Percentiles rank a stretch among this genome's conserved stretches.
These are phyloP conservation scores for Xerophyta viscosa DNA, from an alignment of 106 monocot genomes.

Conservation along the genomic window DNA sequence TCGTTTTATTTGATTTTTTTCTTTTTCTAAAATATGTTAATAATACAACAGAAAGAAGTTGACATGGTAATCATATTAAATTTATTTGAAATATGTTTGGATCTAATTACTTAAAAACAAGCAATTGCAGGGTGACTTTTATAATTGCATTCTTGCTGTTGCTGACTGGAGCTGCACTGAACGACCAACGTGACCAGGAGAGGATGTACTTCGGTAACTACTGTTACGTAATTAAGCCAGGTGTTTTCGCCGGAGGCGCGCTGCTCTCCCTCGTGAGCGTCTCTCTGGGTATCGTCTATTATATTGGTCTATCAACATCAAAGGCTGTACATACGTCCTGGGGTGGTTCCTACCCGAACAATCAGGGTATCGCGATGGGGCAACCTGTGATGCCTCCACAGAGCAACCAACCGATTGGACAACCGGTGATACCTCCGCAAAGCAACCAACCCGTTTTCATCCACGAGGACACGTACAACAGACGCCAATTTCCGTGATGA, in stretches of 20 bases:
- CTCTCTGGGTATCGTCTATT: slow-evolving; percentile 41
- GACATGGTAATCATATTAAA: too few relatives aligned
- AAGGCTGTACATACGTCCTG: slow-evolving; percentile 9
- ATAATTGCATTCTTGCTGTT: slow-evolving; percentile 66
- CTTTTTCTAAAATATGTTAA: too few relatives aligned
- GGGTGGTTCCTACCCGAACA: slow-evolving; percentile 10
- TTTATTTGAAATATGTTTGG: too few relatives aligned
- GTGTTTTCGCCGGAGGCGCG: slow-evolving; percentile 61
- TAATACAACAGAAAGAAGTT: too few relatives aligned
- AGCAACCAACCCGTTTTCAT: slow-evolving; percentile 52
- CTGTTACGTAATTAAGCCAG: slow-evolving; percentile 76
- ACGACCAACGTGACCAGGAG: slow-evolving; percentile 39
- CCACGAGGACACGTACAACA: slow-evolving; percentile 52
- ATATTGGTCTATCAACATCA: slow-evolving; percentile 26
- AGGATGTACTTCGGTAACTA: slow-evolving; percentile 49
- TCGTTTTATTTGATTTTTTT: too few relatives aligned
- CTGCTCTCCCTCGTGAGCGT: slow-evolving; percentile 49
- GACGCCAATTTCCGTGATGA: slow-evolving; percentile 44
- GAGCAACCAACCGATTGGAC: slow-evolving; percentile 47
- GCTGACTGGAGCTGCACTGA: slow-evolving; percentile 61
- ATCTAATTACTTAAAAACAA: too few relatives aligned
- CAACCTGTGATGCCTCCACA: slow-evolving; percentile 52
- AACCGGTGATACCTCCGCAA: slow-evolving; percentile 48
- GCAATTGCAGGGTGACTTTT: slow-evolving; percentile 72
- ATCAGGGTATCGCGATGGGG: slow-evolving; percentile 75